Evolutionary conservation across 2,329 filamentous ascomycete species (phyloP), one percentile per base, ranked within the genome.

Genomic region (Talaromyces marneffei): DNA sequence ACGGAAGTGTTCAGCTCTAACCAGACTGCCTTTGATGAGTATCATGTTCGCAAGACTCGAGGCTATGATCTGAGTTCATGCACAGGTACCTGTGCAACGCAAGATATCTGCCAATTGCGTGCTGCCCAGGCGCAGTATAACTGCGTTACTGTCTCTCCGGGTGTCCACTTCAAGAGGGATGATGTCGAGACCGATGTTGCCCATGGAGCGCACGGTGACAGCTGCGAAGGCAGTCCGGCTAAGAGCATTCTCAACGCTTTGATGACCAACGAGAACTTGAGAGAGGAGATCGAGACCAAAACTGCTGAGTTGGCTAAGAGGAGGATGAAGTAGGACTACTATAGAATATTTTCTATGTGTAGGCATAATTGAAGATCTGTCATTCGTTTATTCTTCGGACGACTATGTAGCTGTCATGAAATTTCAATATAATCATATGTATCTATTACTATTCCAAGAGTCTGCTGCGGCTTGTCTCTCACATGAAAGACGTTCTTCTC

Each of bases 81-180:
- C 64, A 71, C 69, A 0, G 77, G 70, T 3, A 69, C 70, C 20
- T 82, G 80, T 65, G 73, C 74, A 62, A 68, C 66, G 2, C 59
- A 67, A 1, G 79, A 82, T 68, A 77, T 84, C 16, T 84, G 82
- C 66, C 74, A 78, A 66, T 66, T 84, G 29, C 72, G 81, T 31
- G 80, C 79, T 0, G 80, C 74, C 12, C 74, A 83, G 55, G 72
- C 79, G 20, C 76, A 84, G 71, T 77, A 83, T 67, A 83, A 83
- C 67, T 84, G 83, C 68, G 73, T 74, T 37, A 69, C 69, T 16
- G 75, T 78, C 1, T 68, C 72, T 2, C 66, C 74, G 0, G 76
- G 75, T 27, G 62, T 77, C 29, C 69, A 72, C 57, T 68, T 73
- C 57, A 65, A 68, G 20, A 14, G 20, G 12, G 52, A 55, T n/a